These are phyloP conservation scores for Cornus suecica DNA, from an alignment of 148 eudicot genomes.

Conservation along the genomic window DNA sequence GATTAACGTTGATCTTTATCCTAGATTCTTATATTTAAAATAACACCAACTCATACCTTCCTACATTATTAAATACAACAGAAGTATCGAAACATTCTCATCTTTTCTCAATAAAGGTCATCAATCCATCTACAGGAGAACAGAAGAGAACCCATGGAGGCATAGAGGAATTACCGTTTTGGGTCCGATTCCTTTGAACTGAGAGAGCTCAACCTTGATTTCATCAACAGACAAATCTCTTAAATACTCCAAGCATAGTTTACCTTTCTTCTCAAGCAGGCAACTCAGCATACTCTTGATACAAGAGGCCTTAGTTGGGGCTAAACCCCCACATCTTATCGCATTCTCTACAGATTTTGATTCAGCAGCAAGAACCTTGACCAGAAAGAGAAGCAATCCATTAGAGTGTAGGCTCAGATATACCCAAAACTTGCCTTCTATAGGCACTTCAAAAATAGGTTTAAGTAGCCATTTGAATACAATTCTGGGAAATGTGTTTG, in stretches of 20 bases:
- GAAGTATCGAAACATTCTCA: neutral
- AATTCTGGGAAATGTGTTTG: too few species aligned
- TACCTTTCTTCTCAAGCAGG: slow-evolving; percentile 61
- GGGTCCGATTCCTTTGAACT: slow-evolving; percentile 88
- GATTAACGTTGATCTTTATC: neutral
- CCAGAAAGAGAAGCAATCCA: slow-evolving; percentile 12
- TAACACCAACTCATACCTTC: neutral
- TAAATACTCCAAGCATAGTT: slow-evolving; percentile 73
- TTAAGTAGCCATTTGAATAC: too few species aligned
- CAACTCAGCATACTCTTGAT: slow-evolving; percentile 61
- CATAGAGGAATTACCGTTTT: slow-evolving; percentile 55
- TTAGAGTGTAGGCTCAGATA: slow-evolving; percentile 4
- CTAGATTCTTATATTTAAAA: too few species aligned
- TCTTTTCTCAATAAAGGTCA: neutral
- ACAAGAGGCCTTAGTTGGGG: slow-evolving; percentile 77
- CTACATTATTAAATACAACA: neutral
- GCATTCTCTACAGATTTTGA: slow-evolving; percentile 60
- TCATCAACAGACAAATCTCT: slow-evolving; percentile 65
- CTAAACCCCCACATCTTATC: slow-evolving; percentile 89
- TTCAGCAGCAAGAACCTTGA: slow-evolving; percentile 76
- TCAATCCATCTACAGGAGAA: neutral
- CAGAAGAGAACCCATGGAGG: neutral
- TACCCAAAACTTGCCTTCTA: neutral
- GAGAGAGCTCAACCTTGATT: slow-evolving; percentile 73
- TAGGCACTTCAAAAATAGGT: too few species aligned